phyloP scores from a whole-genome alignment of 192 early-diverging fungal genomes.

The Coemansia guatemalensis region DNA sequence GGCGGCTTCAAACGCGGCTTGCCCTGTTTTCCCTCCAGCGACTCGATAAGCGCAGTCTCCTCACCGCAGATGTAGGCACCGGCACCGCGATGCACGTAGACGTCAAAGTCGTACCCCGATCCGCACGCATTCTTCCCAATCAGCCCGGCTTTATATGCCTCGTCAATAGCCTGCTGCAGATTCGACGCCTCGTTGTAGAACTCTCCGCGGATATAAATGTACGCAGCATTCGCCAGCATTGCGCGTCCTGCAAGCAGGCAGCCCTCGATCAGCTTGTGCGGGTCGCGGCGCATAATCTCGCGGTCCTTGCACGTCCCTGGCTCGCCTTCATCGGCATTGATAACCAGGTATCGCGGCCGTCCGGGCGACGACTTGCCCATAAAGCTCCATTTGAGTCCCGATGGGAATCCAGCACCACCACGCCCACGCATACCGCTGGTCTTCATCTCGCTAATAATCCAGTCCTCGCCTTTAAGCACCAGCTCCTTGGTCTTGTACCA shows the following conservation, averaged over 20 bases:
- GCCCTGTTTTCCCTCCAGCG: conserved; percentile 95
- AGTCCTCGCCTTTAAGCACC: conserved; percentile 91
- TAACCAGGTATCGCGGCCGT: conserved; percentile 90
- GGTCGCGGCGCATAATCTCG: conserved; percentile 91
- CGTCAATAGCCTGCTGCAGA: conserved; percentile 91
- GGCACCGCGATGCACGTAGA: conserved; percentile 96
- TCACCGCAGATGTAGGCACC: conserved; percentile 99
- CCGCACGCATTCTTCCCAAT: conserved; percentile 99
- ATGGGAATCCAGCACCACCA: conserved; percentile 97
- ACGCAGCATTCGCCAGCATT: conserved; percentile 97
- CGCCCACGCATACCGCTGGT: conserved; percentile 88
- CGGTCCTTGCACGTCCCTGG: conserved; percentile 99
- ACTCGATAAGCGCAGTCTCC: conserved; percentile 87
- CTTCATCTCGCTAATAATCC: conserved; percentile 99
- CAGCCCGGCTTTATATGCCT: conserved; percentile 94
- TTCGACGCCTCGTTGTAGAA: conserved; percentile 96
- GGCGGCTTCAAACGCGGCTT: conserved; percentile 99
- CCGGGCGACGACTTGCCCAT: conserved; percentile 94
- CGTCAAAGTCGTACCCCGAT: conserved; percentile 94
- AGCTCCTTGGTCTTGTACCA: conserved; percentile 99
- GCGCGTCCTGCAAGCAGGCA: conserved; percentile 93
- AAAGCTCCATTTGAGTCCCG: conserved; percentile 98
- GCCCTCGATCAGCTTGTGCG: conserved; percentile 97
- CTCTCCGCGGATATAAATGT: conserved; percentile 97
- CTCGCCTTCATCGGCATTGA: conserved; percentile 99